These are phyloP conservation scores for Westerdykella ornata DNA, from an alignment of 2,329 filamentous ascomycete genomes.

Conservation along the genomic window DNA sequence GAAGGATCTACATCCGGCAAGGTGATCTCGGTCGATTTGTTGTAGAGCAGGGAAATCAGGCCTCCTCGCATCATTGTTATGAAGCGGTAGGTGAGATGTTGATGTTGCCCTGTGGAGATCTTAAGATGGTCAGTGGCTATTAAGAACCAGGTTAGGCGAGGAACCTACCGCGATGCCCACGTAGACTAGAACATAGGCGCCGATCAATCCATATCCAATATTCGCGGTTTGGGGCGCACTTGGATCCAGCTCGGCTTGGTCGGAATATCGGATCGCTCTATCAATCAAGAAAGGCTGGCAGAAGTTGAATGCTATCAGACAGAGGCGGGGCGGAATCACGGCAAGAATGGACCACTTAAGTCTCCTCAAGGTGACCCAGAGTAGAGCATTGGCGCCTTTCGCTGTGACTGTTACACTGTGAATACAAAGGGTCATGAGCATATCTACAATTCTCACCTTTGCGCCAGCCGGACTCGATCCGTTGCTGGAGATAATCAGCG, in stretches of 20 bases:
- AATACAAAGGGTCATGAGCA: conserved; percentile 2
- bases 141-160: neutral
- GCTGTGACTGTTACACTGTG: conserved; percentile 8
- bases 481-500: conserved; percentile 37
- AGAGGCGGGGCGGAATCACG: conserved; percentile 23
- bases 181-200: conserved; percentile 31
- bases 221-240: conserved; percentile 15
- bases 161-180: conserved; percentile 29
- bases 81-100: conserved; percentile 30
- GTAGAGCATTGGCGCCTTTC: conserved; percentile 19
- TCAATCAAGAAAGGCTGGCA: conserved; percentile 35
- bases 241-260: conserved; percentile 5
- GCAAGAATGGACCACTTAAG: conserved; percentile 29
- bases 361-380: conserved; percentile 19
- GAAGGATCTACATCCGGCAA: conserved; percentile 27
- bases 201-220: conserved; percentile 31
- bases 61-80: conserved; percentile 34
- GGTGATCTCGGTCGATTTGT: conserved; percentile 25
- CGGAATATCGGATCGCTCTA: conserved; percentile 24
- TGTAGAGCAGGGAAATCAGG: conserved; percentile 33
- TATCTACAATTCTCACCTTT: conserved; percentile 27
- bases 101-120: conserved; percentile 32
- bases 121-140: conserved; percentile 7
- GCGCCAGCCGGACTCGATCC: conserved; percentile 37
- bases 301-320: conserved; percentile 34